Conservation (phyloP, 2,329 filamentous ascomycete genomes). For the Sclerotiophoma versabilis region DNA sequence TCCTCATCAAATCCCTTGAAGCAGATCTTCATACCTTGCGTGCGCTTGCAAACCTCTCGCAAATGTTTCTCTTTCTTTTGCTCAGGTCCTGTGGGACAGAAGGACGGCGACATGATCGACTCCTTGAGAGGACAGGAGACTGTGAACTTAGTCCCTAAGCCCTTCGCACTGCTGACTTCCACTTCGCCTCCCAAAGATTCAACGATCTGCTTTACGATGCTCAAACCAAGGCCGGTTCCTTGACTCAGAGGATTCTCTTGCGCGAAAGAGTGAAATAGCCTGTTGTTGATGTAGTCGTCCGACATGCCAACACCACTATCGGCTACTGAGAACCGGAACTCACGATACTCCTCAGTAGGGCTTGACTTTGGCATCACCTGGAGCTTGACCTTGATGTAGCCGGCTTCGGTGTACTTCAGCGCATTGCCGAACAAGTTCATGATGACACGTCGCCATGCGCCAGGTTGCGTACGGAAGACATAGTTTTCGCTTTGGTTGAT, state of each 20-base stretch:
- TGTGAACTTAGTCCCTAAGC: conserved; percentile 47
- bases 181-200: conserved; percentile 48
- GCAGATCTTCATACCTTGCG: conserved; percentile 38
- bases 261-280: conserved; percentile 49
- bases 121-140: conserved; percentile 45
- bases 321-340: conserved; percentile 43
- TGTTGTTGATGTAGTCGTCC: conserved; percentile 47
- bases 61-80: conserved; percentile 34
- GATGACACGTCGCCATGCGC: conserved; percentile 49
- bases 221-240: conserved; percentile 50
- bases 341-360: conserved; percentile 32
- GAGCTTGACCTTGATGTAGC: conserved; percentile 48
- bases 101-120: conserved; percentile 40
- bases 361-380: conserved; percentile 34
- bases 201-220: conserved; percentile 50
- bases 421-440: conserved; percentile 52
- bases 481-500: conserved; percentile 46
- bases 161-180: conserved; percentile 46
- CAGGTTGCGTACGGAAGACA: conserved; percentile 47
- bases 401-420: conserved; percentile 49
- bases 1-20: conserved; percentile 47
- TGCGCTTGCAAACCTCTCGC: conserved; percentile 35
- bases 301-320: conserved; percentile 53
- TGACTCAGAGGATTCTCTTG: conserved; percentile 50
- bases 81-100: conserved; percentile 30